Evolutionary conservation across 352 stramenopile genomes (phyloP).

Genomic region (Phytophthora sp.): DNA sequence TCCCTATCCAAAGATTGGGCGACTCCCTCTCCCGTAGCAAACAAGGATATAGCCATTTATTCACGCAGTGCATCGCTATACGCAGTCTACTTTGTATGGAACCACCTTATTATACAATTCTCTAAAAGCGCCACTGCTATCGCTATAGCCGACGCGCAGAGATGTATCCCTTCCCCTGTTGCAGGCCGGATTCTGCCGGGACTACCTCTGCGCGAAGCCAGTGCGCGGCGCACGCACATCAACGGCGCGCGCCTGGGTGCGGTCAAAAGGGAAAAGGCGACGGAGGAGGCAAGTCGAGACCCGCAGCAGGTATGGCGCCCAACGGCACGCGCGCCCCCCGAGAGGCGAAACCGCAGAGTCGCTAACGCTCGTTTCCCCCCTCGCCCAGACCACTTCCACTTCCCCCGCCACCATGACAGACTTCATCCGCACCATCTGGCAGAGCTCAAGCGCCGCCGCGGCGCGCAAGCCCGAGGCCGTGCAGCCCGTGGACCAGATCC

Average conservation of each 20-base stretch:
- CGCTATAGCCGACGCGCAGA: no score
- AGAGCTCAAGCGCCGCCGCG: slow-evolving; percentile 24
- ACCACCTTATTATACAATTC: no score
- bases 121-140: no score
- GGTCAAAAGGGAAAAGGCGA: slow-evolving; percentile 38
- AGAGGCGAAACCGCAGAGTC: slow-evolving; percentile 12
- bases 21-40: no score
- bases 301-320: slow-evolving; percentile 23
- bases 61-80: no score
- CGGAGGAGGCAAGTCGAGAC: slow-evolving; percentile 30
- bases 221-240: slow-evolving; percentile 24
- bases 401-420: slow-evolving; percentile 67
- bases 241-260: not conserved
- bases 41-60: no score
- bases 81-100: no score
- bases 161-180: no score
- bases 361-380: not conserved
- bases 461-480: slow-evolving; percentile 44
- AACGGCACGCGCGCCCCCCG: slow-evolving; percentile 22
- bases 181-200: slow-evolving; percentile 13
- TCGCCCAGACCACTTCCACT: slow-evolving; percentile 1
- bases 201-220: slow-evolving; percentile 9
- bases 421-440: slow-evolving; percentile 79
- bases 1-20: no score
- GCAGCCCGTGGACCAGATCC: slow-evolving; percentile 66